Evolutionary conservation across 345 rosid genomes (phyloP), one percentile per base, ranked within the genome.

Genomic region (Xanthoceras sorbifolium): DNA sequence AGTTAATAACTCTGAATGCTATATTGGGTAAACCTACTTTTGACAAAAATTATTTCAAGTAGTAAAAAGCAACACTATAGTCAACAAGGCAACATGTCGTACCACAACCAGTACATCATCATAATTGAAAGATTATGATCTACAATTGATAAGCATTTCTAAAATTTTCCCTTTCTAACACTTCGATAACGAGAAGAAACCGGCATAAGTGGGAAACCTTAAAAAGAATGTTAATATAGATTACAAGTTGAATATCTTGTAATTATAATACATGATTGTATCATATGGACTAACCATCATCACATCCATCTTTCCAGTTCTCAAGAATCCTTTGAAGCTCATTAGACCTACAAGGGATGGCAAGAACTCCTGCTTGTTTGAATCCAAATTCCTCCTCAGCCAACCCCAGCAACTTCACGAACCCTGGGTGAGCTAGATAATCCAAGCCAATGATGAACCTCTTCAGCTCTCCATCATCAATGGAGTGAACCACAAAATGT

Each of bases 331-430:
- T 54, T 8, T 40, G 76, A 36, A 77, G 65, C 61, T 69, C 81
- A 34, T 22, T 38, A 4, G 78, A 62, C 32, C 68, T 38, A 11
- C 81, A 74, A 57, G 84, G 76, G 29, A 77, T 74, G 38, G 62
- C 67, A 57, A 77, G 81, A 25, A 70, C 81, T 28, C 81, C 78
- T 8, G 23, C 59, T 22, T 77, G 81, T 46, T 62, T n/a, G 40
- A 72, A 74, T 9, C 81, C 78, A 42, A 54, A 81, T 74, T 77
- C 84, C 67, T 77, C 81, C 32, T 62, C 69, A 1, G 81, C 81
- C 54, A 3, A 76, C 52, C 64, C 70, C 28, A 81, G 31, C 66
- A 77, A 62, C 78, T 63, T 69, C 65, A 69, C 9, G 75, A 81
- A 81, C 15, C 69, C 76, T 46, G 78, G 78, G 28, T 81, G 64